Evolutionary conservation across 1,284 basidiomycete species (phyloP).

Genomic region (Wolfiporia cocos): DNA sequence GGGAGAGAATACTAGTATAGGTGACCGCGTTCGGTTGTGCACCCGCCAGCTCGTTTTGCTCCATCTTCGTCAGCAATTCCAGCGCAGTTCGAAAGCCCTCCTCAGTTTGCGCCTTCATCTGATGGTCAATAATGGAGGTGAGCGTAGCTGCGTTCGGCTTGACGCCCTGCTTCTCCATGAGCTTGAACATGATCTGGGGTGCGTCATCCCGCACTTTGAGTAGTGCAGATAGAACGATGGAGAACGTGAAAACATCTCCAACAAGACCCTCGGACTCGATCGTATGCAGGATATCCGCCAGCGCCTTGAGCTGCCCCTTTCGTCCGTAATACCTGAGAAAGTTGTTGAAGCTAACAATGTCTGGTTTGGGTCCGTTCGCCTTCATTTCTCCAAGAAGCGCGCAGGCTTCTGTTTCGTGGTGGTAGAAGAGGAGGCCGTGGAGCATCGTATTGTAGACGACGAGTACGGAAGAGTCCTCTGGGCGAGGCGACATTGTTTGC

Average conservation of each 20-base stretch:
- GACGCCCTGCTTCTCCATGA: slow-evolving; percentile 74
- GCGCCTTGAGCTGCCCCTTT: slow-evolving; percentile 48
- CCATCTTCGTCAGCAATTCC: slow-evolving; percentile 66
- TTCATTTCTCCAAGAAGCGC: slow-evolving; percentile 44
- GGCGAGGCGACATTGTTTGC: slow-evolving; percentile 11
- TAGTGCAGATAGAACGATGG: slow-evolving; percentile 71
- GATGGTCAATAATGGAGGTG: slow-evolving; percentile 68
- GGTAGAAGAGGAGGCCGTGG: slow-evolving; percentile 47
- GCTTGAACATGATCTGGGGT: slow-evolving; percentile 48
- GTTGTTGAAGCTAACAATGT: slow-evolving; percentile 75
- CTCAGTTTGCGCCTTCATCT: slow-evolving; percentile 50
- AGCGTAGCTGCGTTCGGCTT: slow-evolving; percentile 68
- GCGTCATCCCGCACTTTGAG: slow-evolving; percentile 63
- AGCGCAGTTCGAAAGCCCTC: slow-evolving; percentile 57
- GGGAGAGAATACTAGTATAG: slow-evolving; percentile 63
- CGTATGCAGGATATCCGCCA: slow-evolving; percentile 49
- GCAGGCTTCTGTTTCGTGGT: slow-evolving; percentile 37
- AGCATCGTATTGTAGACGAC: slow-evolving; percentile 61
- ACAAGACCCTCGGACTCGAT: slow-evolving; percentile 46
- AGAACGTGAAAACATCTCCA: slow-evolving; percentile 78
- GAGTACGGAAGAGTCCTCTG: slow-evolving; percentile 17
- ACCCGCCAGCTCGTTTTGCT: slow-evolving; percentile 41
- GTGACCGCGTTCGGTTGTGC: slow-evolving; percentile 65
- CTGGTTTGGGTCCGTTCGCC: slow-evolving; percentile 49
- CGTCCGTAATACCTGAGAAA: slow-evolving; percentile 62